These are phyloP conservation scores for Avena eriantha DNA, from an alignment of 176 grass and related monocot genomes.

Conservation along the genomic window DNA sequence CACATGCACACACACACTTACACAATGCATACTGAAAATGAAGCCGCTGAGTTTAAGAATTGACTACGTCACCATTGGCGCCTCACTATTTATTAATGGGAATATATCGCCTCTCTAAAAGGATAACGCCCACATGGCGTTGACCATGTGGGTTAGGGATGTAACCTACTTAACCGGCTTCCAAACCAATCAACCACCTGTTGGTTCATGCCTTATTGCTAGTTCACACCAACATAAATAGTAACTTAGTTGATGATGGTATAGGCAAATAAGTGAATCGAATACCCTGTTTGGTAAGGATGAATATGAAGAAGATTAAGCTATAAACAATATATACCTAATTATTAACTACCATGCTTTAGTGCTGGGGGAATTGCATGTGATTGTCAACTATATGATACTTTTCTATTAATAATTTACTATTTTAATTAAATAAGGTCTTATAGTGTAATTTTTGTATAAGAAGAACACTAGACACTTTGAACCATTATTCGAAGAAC, in stretches of 20 bases:
- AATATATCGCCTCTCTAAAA: too few species aligned
- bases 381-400: slow-evolving; percentile 9
- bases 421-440: not conserved
- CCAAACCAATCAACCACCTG: not conserved
- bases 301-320: not conserved
- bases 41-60: not conserved
- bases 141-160: too few species aligned
- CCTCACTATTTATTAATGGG: too few species aligned
- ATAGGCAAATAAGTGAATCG: not conserved
- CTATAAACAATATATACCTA: not conserved
- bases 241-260: not conserved
- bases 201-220: not conserved
- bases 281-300: slow-evolving; percentile 4
- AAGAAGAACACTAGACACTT: slow-evolving; percentile 15
- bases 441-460: slow-evolving; percentile 8
- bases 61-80: not conserved
- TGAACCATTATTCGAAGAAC: slow-evolving; percentile 21
- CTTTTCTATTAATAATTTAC: not conserved
- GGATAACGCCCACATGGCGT: too few species aligned
- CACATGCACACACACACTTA: not conserved
- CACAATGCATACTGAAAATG: not conserved
- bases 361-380: not conserved
- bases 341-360: not conserved
- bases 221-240: not conserved
- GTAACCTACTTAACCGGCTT: too few species aligned